phyloP scores from a whole-genome alignment of 805 yeast genomes.

The Candida piceae region DNA sequence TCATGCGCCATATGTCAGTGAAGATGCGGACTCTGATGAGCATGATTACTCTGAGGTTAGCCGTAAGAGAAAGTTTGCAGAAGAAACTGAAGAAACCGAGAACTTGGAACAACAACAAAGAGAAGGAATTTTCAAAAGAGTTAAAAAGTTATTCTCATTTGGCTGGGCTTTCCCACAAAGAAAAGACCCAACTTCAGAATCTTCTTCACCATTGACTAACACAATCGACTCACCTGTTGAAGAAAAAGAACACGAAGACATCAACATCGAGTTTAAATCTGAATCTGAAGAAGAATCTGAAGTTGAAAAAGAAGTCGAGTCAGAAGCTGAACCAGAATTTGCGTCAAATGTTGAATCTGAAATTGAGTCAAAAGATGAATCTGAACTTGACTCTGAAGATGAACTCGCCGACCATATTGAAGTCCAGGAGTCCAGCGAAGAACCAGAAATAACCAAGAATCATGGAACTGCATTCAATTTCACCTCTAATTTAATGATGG shows the following conservation, averaged over 20 bases:
- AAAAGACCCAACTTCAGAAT: no score
- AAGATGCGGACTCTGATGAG: neutral
- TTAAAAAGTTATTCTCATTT: constrained; percentile 1
- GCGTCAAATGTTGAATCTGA: no score
- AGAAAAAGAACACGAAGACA: no score
- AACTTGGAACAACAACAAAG: no score
- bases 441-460: neutral
- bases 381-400: no score
- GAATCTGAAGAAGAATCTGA: neutral
- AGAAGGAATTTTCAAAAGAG: constrained; percentile 1
- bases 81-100: constrained; percentile 1
- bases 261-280: no score
- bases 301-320: neutral
- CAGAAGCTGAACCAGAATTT: neutral
- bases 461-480: neutral
- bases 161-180: no score
- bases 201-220: no score
- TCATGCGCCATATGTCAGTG: constrained; percentile 4
- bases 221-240: no score
- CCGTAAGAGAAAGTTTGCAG: constrained; percentile 4
- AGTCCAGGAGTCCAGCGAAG: neutral
- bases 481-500: constrained; percentile 1
- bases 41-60: neutral
- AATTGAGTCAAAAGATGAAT: no score
- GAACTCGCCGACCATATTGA: no score